Base-by-base conservation (phyloP, 2,329 filamentous ascomycete genomes). In the Colletotrichum tofieldiae region DNA sequence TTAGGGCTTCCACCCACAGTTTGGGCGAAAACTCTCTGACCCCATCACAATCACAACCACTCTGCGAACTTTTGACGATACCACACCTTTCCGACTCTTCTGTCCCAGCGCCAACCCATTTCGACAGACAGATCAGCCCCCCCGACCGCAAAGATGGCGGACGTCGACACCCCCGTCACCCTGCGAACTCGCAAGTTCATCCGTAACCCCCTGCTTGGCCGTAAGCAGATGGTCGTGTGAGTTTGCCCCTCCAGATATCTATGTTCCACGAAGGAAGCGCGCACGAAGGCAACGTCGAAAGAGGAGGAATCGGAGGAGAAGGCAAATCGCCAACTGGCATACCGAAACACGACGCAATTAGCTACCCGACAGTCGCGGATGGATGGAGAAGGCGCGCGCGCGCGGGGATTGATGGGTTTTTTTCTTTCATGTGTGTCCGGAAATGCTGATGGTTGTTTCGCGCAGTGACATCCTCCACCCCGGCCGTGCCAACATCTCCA, bases 161-260 rank as follows among this genome's bases (percentile, higher is more conserved):
- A 95, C 88, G 87, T 87, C 83, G 92, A 94, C 85, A 86, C 87
- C 81, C 88, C 92, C 84, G 92, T 95, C 85, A 95, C 93, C 82
- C 88, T 95, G 89, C 92, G 96, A 90, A 99, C 96, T 88, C 96
- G 96, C 94, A 98, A 98, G 91, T 99, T 99, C 94, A 97, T 98
- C 89, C 94, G 95, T 90, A 99, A 99, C 93, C 94, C 96, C 86
- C 94, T 99, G 84, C 93, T 99, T 85, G 94, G 93, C 86, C 94
- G 96, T 87, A 98, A 97, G 92, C 96, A 98, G 93, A 98, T 98
- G 94, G 96, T 98, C 88, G 94, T 98, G 96, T 98, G 94, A 92
- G 93, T 93, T 79, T 79, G 76, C 76, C 73, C 76, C 76, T 73
- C 70, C 75, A 74, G 66, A 66, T 67, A 73, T 52, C 61, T 32